Evolutionary conservation across 177 flowering plant genomes (phyloP).

Genomic region (Vitis hybrid): DNA sequence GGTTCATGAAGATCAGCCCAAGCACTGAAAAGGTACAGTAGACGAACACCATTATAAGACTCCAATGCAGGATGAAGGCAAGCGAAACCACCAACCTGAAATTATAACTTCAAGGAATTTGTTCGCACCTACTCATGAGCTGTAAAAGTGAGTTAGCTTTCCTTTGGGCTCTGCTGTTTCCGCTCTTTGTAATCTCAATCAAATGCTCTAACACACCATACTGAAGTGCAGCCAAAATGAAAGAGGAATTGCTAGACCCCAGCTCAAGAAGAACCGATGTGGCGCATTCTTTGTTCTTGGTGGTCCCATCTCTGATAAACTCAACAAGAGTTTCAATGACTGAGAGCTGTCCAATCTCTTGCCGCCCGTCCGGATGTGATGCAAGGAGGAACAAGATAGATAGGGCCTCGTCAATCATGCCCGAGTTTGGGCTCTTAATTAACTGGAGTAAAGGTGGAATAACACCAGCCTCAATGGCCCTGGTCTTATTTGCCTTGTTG

Average conservation of each 20-base stretch:
- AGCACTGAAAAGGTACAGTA: no score
- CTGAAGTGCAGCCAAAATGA: background rate
- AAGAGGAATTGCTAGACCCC: background rate
- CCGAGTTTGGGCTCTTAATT: background rate
- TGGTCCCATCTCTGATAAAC: background rate
- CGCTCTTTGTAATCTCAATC: conserved; percentile 1
- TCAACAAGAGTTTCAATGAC: conserved; percentile 1
- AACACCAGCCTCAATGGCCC: conserved; percentile 4
- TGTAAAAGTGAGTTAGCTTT: conserved; percentile 1
- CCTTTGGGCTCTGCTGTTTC: conserved; percentile 5
- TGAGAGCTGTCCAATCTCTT: background rate
- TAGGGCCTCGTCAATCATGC: conserved; percentile 7
- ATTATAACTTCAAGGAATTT: no score
- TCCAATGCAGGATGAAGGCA: no score
- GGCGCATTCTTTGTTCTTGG: conserved; percentile 5
- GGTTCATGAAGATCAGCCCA: no score
- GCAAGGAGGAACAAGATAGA: background rate
- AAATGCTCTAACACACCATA: background rate
- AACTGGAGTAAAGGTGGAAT: background rate
- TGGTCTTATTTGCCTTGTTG: background rate
- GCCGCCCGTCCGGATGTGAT: conserved; percentile 2
- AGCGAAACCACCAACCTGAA: no score
- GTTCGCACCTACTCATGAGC: background rate
- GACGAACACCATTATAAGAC: no score
- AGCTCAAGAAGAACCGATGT: background rate